These are phyloP conservation scores for Mycena haematopus DNA, from an alignment of 768 basidiomycete genomes.

Conservation along the genomic window DNA sequence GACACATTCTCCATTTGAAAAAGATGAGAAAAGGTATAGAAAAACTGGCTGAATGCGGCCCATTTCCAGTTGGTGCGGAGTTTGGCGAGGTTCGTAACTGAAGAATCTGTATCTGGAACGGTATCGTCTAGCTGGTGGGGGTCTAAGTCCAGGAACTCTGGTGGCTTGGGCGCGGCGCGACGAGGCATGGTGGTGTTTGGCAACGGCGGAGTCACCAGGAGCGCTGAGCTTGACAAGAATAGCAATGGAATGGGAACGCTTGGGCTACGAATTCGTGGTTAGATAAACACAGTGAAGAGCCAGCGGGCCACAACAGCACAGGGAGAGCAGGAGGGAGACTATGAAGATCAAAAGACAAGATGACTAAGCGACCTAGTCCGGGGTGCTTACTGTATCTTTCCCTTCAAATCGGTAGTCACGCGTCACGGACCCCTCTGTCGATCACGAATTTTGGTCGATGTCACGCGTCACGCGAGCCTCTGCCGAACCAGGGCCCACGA, in stretches of 20 bases:
- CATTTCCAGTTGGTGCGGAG: slow-evolving; percentile 90
- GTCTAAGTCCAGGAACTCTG: slow-evolving; percentile 23
- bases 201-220: slow-evolving; percentile 2
- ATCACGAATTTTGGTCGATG: too few species aligned
- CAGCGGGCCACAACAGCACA: neutral
- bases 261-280: too few species aligned
- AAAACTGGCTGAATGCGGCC: slow-evolving; percentile 92
- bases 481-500: too few species aligned
- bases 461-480: too few species aligned
- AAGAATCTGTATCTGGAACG: slow-evolving; percentile 4
- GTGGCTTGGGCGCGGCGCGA: slow-evolving; percentile 52
- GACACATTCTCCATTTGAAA: slow-evolving; percentile 77
- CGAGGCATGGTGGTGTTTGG: slow-evolving; percentile 56
- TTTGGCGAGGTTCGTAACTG: slow-evolving; percentile 47
- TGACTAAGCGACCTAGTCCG: neutral
- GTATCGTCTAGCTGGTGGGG: slow-evolving; percentile 15
- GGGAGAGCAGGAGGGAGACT: neutral
- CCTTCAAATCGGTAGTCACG: too few species aligned
- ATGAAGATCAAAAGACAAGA: neutral
- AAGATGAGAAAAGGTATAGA: slow-evolving; percentile 80
- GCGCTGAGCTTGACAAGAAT: neutral
- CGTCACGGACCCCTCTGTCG: too few species aligned
- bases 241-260: neutral
- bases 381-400: too few species aligned
- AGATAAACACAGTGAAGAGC: slow-evolving; percentile 4